Evolutionary conservation across 345 rosid genomes (phyloP), one percentile per base, ranked within the genome.

Genomic region (Brassica incana): DNA sequence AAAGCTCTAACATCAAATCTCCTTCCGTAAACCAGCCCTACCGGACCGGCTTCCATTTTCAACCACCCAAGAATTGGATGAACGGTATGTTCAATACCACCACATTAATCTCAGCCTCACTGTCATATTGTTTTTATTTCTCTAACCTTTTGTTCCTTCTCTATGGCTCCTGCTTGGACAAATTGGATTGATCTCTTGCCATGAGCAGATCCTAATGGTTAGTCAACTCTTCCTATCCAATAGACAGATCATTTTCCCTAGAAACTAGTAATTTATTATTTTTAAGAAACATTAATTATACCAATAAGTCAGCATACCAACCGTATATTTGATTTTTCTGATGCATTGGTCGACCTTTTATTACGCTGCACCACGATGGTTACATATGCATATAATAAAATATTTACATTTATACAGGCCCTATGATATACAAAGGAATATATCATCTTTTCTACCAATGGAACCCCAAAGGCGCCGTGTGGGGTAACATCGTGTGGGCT

Each of bases 401-500:
- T 66, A 27, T 32, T 45, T 12, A 6, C 7, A 20, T 23, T 4
- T 68, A 5, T 8, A 68, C 88, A 91, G 93, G 91, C 5, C 89
- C 90, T 8, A 85, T 88, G 90, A 75, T 91, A 33, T 87, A 89
- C 90, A 88, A 87, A 79, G 97, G 92, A 72, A 73, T 91, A 29
- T 89, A 91, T 70, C 97, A 91, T 76, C 43, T 91, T n/a, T 89
- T 89, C 83, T 91, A 91, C 80, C 93, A 91, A 81, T 88, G 83
- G 79, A 91, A 91, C 63, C 92, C 97, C 0, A 85, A 87, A 58
- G 90, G 87, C 16, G 86, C 88, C 5, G 84, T 82, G 65, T 89
- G 92, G 97, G 92, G 90, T 33, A 85, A 88, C 84, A 88, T 87
- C 0, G 93, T 93, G n/a, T 91, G 95, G 97, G 98, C 86, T 56